Percentiles rank a stretch among this genome's conserved stretches.
Conservation (phyloP, 495 filamentous ascomycete genomes). For the Lasiosphaeria miniovina region DNA sequence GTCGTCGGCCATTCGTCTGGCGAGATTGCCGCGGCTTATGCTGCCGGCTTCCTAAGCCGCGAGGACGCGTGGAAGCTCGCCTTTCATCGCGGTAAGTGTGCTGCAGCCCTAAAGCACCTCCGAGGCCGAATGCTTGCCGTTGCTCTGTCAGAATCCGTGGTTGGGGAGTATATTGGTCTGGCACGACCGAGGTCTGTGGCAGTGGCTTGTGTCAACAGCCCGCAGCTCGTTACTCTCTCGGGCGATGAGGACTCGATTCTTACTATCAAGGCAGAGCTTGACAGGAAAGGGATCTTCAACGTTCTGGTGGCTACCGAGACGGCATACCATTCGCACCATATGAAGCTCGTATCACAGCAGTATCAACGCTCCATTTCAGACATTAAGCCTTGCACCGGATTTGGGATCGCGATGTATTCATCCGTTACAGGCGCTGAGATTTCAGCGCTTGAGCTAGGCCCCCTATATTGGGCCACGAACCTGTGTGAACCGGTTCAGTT, state of each 20-base stretch:
- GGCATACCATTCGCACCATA: constrained; percentile 47
- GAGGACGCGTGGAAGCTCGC: constrained; percentile 50
- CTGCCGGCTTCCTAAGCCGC: constrained; percentile 39
- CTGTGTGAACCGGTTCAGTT: constrained; percentile 11
- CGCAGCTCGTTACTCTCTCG: constrained; percentile 43
- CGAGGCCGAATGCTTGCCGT: constrained; percentile 41
- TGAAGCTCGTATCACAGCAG: constrained; percentile 36
- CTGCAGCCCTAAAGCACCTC: constrained; percentile 17
- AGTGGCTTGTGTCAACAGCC: constrained; percentile 50
- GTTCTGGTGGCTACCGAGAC: constrained; percentile 31
- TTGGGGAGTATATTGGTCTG: background rate
- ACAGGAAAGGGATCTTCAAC: constrained; percentile 30
- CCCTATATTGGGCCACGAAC: constrained; percentile 12
- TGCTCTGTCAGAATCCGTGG: background rate
- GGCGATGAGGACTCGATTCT: constrained; percentile 39
- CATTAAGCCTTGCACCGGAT: constrained; percentile 9
- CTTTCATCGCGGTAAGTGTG: constrained; percentile 35
- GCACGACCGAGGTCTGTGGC: constrained; percentile 8
- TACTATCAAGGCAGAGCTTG: constrained; percentile 19
- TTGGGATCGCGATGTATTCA: constrained; percentile 23
- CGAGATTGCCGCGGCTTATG: constrained; percentile 54
- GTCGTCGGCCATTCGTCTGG: constrained; percentile 61
- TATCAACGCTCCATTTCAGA: constrained; percentile 28
- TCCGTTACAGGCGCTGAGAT: constrained; percentile 5
- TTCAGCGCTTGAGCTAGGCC: constrained; percentile 10